phyloP scores from a whole-genome alignment of 1,139 yeast genomes.

The Lodderomyces jiufengensis region DNA sequence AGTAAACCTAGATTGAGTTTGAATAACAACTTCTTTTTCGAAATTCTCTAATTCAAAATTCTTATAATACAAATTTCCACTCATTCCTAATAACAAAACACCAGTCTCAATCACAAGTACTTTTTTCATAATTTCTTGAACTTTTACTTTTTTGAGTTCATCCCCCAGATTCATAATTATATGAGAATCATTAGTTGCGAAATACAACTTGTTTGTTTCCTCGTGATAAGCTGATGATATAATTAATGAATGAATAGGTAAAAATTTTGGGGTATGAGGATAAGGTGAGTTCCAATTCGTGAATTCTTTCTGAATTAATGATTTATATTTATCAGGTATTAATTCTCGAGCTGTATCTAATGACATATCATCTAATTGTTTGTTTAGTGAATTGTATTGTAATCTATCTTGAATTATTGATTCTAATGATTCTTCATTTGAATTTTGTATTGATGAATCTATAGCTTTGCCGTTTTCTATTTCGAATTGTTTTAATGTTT shows the following conservation, averaged over 20 bases:
- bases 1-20: slow-evolving; percentile 32
- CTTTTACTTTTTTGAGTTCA: not conserved
- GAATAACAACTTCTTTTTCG: slow-evolving; percentile 13
- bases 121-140: slow-evolving; percentile 27
- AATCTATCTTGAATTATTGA: slow-evolving; percentile 51
- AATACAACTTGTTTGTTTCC: slow-evolving; percentile 14
- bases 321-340: slow-evolving; percentile 9
- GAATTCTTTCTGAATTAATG: slow-evolving; percentile 19
- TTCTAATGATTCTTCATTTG: slow-evolving; percentile 42
- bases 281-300: slow-evolving; percentile 37
- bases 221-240: slow-evolving; percentile 20
- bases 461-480: slow-evolving; percentile 41
- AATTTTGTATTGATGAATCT: slow-evolving; percentile 14
- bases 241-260: slow-evolving; percentile 20
- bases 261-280: slow-evolving; percentile 17
- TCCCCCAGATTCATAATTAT: slow-evolving; percentile 19
- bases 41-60: slow-evolving; percentile 6
- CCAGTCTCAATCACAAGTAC: slow-evolving; percentile 19
- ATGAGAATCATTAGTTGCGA: slow-evolving; percentile 27
- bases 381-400: slow-evolving; percentile 26
- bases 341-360: slow-evolving; percentile 10
- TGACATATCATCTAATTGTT: slow-evolving; percentile 6
- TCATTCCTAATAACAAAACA: slow-evolving; percentile 37
- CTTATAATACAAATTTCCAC: slow-evolving; percentile 23
- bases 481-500: slow-evolving; percentile 48